Conservation (phyloP, 148 eudicot genomes). For the Rhododendron griersonianum region DNA sequence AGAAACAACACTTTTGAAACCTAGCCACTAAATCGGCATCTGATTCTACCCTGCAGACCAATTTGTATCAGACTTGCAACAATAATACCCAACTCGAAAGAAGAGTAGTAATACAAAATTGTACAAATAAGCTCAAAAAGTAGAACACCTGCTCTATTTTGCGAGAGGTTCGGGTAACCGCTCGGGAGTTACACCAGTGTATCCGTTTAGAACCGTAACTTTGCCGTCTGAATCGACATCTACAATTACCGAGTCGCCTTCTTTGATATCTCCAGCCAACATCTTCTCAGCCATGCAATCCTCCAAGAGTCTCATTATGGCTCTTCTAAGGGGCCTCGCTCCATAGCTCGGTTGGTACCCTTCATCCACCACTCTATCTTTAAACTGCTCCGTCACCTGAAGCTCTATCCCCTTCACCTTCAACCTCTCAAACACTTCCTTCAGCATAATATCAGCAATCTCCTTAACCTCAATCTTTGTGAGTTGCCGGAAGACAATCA, state of each 20-base stretch:
- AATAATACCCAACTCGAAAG: neutral
- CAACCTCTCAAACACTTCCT: conserved; percentile 81
- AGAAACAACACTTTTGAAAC: neutral
- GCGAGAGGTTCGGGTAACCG: conserved; percentile 43
- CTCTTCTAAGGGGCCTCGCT: conserved; percentile 85
- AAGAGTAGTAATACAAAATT: conserved; percentile 5
- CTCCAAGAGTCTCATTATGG: conserved; percentile 86
- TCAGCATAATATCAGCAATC: conserved; percentile 85
- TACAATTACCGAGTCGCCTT: conserved; percentile 77
- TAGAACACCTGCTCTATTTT: conserved; percentile 22
- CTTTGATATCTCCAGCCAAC: conserved; percentile 80
- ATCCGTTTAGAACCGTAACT: conserved; percentile 75
- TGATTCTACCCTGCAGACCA: neutral
- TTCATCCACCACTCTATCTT: conserved; percentile 75
- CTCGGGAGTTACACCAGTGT: conserved; percentile 58
- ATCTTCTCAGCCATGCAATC: conserved; percentile 96
- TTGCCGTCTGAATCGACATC: conserved; percentile 75
- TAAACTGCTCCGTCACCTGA: conserved; percentile 78
- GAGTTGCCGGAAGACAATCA: conserved; percentile 85
- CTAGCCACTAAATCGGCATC: neutral
- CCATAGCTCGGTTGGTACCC: conserved; percentile 87
- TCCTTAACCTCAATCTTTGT: conserved; percentile 86
- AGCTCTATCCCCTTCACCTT: conserved; percentile 60
- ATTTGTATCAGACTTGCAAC: neutral
- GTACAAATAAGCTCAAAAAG: neutral